phyloP scores from a whole-genome alignment of 1,284 basidiomycete species.

The Heterobasidion annosum region DNA sequence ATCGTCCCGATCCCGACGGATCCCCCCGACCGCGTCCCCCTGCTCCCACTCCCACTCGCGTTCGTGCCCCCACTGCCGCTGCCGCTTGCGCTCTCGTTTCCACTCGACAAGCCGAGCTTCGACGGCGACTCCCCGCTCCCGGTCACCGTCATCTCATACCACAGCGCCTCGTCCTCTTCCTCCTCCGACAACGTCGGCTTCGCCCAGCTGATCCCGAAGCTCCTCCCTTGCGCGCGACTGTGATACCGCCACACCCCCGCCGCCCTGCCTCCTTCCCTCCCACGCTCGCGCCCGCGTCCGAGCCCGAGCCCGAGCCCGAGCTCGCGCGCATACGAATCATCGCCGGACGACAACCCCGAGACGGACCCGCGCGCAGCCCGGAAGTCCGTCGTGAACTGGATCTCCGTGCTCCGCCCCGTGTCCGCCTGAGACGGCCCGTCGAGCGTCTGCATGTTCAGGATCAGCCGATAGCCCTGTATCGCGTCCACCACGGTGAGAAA shows the following conservation, averaged over 20 bases:
- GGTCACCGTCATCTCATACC: not conserved
- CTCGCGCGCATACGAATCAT: not conserved
- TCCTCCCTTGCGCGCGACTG: not conserved
- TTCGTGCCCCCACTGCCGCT: not conserved
- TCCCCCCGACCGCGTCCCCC: too few species aligned
- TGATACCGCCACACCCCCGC: not conserved
- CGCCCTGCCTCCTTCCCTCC: too few species aligned
- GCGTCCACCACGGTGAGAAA: too few species aligned
- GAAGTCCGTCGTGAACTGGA: not conserved
- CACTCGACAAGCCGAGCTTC: not conserved
- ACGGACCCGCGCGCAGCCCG: not conserved
- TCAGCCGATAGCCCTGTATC: constrained; percentile 2
- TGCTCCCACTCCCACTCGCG: too few species aligned
- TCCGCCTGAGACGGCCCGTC: not conserved
- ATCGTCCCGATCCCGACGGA: too few species aligned
- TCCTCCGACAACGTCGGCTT: not conserved
- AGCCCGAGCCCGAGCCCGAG: too few species aligned
- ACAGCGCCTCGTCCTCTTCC: not conserved
- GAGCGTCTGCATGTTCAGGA: constrained; percentile 3
- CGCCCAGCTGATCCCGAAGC: not conserved
- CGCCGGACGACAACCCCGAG: not conserved
- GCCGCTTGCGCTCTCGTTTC: not conserved
- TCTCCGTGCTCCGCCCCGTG: not conserved
- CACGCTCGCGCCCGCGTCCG: too few species aligned
- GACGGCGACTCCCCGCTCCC: not conserved